phyloP scores from a whole-genome alignment of 768 basidiomycete species.

The Leucogyrophana mollusca region DNA sequence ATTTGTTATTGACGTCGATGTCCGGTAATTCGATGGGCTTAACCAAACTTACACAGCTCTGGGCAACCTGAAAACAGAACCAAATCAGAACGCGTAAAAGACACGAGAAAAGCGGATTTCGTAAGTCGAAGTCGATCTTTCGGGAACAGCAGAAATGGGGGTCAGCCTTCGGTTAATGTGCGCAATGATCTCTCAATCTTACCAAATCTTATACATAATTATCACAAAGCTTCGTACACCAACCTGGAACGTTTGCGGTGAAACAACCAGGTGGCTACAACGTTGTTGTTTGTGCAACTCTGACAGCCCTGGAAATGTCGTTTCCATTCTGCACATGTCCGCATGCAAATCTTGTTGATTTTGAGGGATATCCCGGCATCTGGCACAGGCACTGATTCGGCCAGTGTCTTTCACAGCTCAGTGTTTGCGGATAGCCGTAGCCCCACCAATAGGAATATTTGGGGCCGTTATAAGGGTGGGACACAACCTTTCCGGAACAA shows the following conservation, averaged over 20 bases:
- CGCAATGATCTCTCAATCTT: constrained; percentile 13
- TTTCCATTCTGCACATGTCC: too few relatives aligned
- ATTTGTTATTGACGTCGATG: constrained; percentile 27
- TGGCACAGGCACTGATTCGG: too few relatives aligned
- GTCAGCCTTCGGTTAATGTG: constrained; percentile 16
- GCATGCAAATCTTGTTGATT: too few relatives aligned
- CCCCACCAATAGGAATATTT: too few relatives aligned
- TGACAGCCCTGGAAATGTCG: too few relatives aligned
- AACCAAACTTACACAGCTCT: constrained; percentile 19
- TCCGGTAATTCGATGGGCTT: constrained; percentile 24
- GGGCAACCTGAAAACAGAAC: constrained; percentile 11
- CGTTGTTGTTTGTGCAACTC: constrained; percentile 1
- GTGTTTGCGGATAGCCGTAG: too few relatives aligned
- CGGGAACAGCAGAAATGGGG: constrained; percentile 21
- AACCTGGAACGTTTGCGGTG: background rate
- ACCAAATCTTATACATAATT: constrained; percentile 7
- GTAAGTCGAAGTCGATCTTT: constrained; percentile 32
- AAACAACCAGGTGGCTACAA: constrained; percentile 1
- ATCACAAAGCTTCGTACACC: background rate
- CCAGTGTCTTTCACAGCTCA: too few relatives aligned
- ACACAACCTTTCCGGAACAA: too few relatives aligned
- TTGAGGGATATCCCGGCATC: too few relatives aligned
- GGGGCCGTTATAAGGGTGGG: too few relatives aligned
- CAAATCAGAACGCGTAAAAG: constrained; percentile 21
- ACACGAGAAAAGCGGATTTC: constrained; percentile 35